Base-by-base conservation (phyloP, 2,329 filamentous ascomycete genomes). In the Beauveria brongniartii region DNA sequence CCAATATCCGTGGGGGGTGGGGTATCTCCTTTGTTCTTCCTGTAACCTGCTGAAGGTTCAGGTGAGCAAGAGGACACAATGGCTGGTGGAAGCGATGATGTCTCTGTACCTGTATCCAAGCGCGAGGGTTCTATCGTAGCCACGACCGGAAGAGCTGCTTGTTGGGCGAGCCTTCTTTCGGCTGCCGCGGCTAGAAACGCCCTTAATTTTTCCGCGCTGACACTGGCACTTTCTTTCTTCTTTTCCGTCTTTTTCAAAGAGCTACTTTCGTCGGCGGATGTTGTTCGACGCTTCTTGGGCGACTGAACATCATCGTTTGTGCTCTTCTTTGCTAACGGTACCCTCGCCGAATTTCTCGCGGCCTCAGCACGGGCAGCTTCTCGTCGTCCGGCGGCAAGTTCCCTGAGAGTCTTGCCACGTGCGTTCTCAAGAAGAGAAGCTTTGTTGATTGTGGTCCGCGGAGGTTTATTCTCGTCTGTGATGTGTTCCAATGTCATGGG, bases 1-100 rank as follows among this genome's bases (percentile, higher is more conserved):
- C 79, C 82, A 41, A 87, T 80, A 65, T 86, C 81, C 18, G 76
- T 71, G 5, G 84, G 84, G 5, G 85, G 85, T 3, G 85, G 84
- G 0, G 85, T 86, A 66, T 85, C 84, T 60, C 77, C 71, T 47
- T 71, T 67, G 18, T 69, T 71, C 22, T 66, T 72, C 55, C 72
- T 72, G 58, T 69, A 66, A 20, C 67, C 65, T 9, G 71, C 67
- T n/a, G 72, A 72, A 26, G 75, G 76, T 46, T 79, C 77, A 5
- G 82, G 80, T 2, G 82, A 83, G 26, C 74, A 72, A 10, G 81
- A 79, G 1, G 77, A 77, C 47, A 79, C 73, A 1, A 78, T 66
- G 24, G 72, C 73, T 6, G 75, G 70, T 40, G 78, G 77, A 26
- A 72, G 71, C 24, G 77, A 71, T 8, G 69, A 66, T 18, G 62